Percentiles rank a stretch among this genome's conserved stretches.
phyloP scores from a whole-genome alignment of 2,329 filamentous ascomycete species.

The Stagonosporopsis chrysanthemi region DNA sequence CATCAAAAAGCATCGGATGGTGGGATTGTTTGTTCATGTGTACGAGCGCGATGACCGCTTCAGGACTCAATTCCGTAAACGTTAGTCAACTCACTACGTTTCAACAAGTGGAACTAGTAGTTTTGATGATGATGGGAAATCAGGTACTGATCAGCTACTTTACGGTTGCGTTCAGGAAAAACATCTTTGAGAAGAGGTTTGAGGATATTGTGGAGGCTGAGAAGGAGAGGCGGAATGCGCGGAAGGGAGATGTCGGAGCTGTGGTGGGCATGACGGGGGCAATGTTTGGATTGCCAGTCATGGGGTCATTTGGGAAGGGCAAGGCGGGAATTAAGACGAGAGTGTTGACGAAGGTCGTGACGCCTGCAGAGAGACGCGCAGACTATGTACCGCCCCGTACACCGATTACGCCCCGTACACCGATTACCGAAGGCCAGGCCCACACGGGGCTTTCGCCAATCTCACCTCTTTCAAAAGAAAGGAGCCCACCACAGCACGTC shows the following conservation, averaged over 20 bases:
- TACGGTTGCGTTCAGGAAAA: constrained; percentile 31
- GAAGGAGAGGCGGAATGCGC: constrained; percentile 29
- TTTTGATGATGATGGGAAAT: constrained; percentile 35
- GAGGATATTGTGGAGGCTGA: constrained; percentile 33
- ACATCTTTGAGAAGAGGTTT: constrained; percentile 35
- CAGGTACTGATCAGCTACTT: constrained; percentile 32
- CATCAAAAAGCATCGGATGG: constrained; percentile 31
- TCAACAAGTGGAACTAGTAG: constrained; percentile 23
- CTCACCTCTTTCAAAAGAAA: constrained; percentile 19
- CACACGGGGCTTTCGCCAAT: constrained; percentile 16
- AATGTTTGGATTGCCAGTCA: constrained; percentile 33
- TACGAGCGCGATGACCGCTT: constrained; percentile 21
- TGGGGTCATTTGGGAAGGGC: constrained; percentile 32
- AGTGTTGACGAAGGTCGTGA: constrained; percentile 14
- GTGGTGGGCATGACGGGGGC: constrained; percentile 32
- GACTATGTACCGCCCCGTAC: constrained; percentile 17
- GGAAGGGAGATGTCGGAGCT: constrained; percentile 24
- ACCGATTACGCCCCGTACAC: no score
- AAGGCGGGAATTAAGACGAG: constrained; percentile 15
- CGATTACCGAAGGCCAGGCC: constrained; percentile 10
- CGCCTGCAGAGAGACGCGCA: constrained; percentile 11
- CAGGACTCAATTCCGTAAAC: constrained; percentile 32
- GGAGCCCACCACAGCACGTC: constrained; percentile 24
- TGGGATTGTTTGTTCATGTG: constrained; percentile 36
- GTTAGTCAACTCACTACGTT: constrained; percentile 34